phyloP scores from a whole-genome alignment of 2,329 filamentous ascomycete genomes.

The Cyphellophora europaea region DNA sequence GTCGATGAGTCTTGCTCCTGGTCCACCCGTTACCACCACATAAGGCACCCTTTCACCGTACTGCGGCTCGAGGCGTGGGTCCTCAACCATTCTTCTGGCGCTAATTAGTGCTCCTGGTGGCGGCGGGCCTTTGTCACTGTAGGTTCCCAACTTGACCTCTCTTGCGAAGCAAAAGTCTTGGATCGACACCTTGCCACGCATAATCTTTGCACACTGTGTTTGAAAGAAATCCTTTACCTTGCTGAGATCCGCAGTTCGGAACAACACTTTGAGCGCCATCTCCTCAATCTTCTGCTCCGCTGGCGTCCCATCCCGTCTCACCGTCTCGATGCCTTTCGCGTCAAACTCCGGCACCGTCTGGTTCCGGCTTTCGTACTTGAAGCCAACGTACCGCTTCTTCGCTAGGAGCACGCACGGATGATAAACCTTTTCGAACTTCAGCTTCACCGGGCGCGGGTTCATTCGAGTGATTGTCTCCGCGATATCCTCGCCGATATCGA shows the following conservation, averaged over 20 bases:
- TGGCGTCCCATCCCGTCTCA: constrained; percentile 86
- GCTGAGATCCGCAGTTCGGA: constrained; percentile 80
- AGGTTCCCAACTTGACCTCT: constrained; percentile 84
- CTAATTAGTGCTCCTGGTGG: constrained; percentile 86
- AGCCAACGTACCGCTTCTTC: constrained; percentile 97
- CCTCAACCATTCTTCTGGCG: constrained; percentile 73
- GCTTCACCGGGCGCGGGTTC: constrained; percentile 85
- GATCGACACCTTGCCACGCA: constrained; percentile 76
- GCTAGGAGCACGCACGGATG: constrained; percentile 87
- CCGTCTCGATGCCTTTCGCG: constrained; percentile 96
- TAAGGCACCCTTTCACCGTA: constrained; percentile 94
- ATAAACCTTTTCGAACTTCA: constrained; percentile 98
- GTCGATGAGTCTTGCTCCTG: constrained; percentile 76
- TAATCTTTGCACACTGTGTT: constrained; percentile 81
- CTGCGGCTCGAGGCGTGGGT: constrained; percentile 80
- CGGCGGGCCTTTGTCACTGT: constrained; percentile 68
- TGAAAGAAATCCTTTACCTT: constrained; percentile 87
- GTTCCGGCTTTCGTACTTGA: constrained; percentile 76
- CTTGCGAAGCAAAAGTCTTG: constrained; percentile 94
- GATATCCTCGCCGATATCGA: constrained; percentile 87
- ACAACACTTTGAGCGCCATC: constrained; percentile 77
- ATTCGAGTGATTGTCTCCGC: constrained; percentile 75
- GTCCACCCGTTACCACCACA: constrained; percentile 81
- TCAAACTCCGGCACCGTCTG: constrained; percentile 84
- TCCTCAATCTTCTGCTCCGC: constrained; percentile 97